Percentiles rank a stretch among this genome's conserved stretches.
These are phyloP conservation scores for Hyaloscypha variabilis DNA, from an alignment of 495 filamentous ascomycete genomes.

Conservation along the genomic window DNA sequence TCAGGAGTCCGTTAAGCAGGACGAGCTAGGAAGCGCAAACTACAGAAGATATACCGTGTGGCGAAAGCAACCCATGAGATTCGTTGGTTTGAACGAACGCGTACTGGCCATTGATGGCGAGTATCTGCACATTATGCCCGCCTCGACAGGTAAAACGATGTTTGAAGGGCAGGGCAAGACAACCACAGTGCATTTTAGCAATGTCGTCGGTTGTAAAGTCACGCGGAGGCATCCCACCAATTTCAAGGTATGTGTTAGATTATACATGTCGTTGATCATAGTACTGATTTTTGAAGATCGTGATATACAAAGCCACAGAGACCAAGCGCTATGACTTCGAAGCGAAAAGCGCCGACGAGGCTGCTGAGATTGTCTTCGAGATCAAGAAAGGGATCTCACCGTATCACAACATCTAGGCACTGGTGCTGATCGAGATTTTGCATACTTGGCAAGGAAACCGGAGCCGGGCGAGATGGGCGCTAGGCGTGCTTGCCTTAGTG, in stretches of 20 bases:
- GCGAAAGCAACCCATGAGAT: slow-evolving; percentile 92
- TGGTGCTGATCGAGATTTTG: not conserved
- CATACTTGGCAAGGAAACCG: not conserved
- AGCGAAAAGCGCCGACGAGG: slow-evolving; percentile 74
- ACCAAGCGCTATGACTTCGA: slow-evolving; percentile 98
- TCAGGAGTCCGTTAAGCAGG: slow-evolving; percentile 66
- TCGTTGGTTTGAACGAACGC: slow-evolving; percentile 81
- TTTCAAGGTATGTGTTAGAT: slow-evolving; percentile 66
- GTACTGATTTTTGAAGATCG: slow-evolving; percentile 47
- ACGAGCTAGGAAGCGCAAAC: slow-evolving; percentile 62
- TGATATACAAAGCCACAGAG: slow-evolving; percentile 81
- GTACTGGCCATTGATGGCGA: slow-evolving; percentile 91
- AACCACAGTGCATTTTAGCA: slow-evolving; percentile 88
- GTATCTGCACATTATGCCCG: slow-evolving; percentile 92
- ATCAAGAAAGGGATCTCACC: slow-evolving; percentile 73
- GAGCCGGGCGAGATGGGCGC: not conserved
- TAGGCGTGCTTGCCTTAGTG: too few species aligned
- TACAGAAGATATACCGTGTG: slow-evolving; percentile 89
- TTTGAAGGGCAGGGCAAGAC: slow-evolving; percentile 79
- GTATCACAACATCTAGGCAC: slow-evolving; percentile 38
- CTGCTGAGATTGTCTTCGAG: slow-evolving; percentile 87
- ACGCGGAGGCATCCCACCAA: slow-evolving; percentile 87
- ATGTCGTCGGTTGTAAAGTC: slow-evolving; percentile 92
- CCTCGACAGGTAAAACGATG: slow-evolving; percentile 55
- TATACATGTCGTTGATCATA: not conserved